Evolutionary conservation across 768 basidiomycete species (phyloP).

Genomic region (Tylopilus cervinicoccineus): DNA sequence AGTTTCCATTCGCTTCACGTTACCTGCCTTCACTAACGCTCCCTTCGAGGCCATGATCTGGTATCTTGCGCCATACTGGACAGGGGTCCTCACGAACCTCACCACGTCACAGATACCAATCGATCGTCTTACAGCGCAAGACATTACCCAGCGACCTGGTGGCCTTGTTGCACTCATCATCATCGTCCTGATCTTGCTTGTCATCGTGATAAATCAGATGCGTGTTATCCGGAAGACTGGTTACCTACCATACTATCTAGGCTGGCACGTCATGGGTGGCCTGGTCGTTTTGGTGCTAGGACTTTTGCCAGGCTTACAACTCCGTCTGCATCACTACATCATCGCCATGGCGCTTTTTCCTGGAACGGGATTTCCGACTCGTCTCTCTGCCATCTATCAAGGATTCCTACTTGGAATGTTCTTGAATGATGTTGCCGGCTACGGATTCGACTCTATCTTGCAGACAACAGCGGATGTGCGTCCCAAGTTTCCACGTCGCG

Average conservation of each 20-base stretch:
- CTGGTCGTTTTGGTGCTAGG: slow-evolving; percentile 63
- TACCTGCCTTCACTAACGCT: slow-evolving; percentile 62
- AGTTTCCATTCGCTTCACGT: slow-evolving; percentile 64
- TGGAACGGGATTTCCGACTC: slow-evolving; percentile 76
- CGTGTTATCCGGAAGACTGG: slow-evolving; percentile 84
- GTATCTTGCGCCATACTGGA: slow-evolving; percentile 79
- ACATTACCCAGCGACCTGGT: slow-evolving; percentile 61
- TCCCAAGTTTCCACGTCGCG: slow-evolving; percentile 2
- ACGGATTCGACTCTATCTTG: slow-evolving; percentile 75
- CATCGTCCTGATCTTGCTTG: slow-evolving; percentile 56
- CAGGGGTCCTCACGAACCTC: slow-evolving; percentile 70
- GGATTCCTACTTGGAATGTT: slow-evolving; percentile 82
- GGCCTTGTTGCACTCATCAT: slow-evolving; percentile 66
- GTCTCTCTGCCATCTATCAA: slow-evolving; percentile 75
- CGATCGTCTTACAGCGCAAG: slow-evolving; percentile 65
- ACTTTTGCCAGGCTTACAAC: slow-evolving; percentile 60
- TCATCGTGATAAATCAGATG: slow-evolving; percentile 67
- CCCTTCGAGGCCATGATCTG: slow-evolving; percentile 71
- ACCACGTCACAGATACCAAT: slow-evolving; percentile 73
- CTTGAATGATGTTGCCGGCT: slow-evolving; percentile 73
- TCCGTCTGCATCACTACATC: slow-evolving; percentile 83
- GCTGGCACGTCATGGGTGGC: slow-evolving; percentile 70
- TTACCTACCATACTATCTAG: slow-evolving; percentile 72
- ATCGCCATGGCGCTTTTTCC: slow-evolving; percentile 72
- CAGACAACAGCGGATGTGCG: slow-evolving; percentile 69